A percentile compares a stretch with the other conserved stretches of the same genome.
These are phyloP conservation scores for Monosporascus sp. DNA, from an alignment of 2,329 filamentous ascomycete species.

Conservation along the genomic window DNA sequence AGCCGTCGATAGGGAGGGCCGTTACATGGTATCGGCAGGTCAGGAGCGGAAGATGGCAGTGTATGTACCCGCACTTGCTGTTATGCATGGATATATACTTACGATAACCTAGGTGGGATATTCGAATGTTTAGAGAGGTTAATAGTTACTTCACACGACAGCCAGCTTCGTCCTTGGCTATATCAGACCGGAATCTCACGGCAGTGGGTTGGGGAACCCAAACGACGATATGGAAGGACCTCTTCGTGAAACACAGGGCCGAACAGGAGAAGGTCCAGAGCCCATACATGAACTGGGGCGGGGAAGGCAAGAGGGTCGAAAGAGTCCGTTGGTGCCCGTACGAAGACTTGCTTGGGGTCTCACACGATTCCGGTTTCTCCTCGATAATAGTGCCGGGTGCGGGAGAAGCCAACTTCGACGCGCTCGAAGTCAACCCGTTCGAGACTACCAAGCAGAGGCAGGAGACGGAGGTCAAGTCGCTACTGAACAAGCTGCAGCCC, in stretches of 20 bases:
- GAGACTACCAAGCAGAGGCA: slow-evolving; percentile 89
- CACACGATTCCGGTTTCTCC: slow-evolving; percentile 80
- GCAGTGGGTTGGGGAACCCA: slow-evolving; percentile 90
- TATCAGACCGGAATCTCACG: slow-evolving; percentile 83
- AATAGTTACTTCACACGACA: slow-evolving; percentile 81
- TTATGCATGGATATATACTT: neutral
- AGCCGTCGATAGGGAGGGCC: slow-evolving; percentile 80
- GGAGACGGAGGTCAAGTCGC: slow-evolving; percentile 80
- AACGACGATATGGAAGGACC: slow-evolving; percentile 82
- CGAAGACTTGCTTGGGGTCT: slow-evolving; percentile 84
- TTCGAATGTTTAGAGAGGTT: slow-evolving; percentile 89
- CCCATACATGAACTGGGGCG: slow-evolving; percentile 91
- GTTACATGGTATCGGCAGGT: slow-evolving; percentile 92
- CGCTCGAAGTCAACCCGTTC: slow-evolving; percentile 89
- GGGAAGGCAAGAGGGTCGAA: slow-evolving; percentile 75
- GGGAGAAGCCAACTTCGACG: slow-evolving; percentile 96
- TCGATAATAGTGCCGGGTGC: slow-evolving; percentile 87
- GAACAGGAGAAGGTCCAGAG: slow-evolving; percentile 76
- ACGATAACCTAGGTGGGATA: slow-evolving; percentile 58
- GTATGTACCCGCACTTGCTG: neutral
- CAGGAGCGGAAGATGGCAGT: slow-evolving; percentile 90
- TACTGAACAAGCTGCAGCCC: slow-evolving; percentile 91
- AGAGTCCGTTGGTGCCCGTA: slow-evolving; percentile 88
- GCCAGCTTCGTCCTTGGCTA: slow-evolving; percentile 76
- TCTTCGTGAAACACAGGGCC: slow-evolving; percentile 68